phyloP scores from a whole-genome alignment of 2,329 filamentous ascomycete genomes.

The Lachnellula cervina region DNA sequence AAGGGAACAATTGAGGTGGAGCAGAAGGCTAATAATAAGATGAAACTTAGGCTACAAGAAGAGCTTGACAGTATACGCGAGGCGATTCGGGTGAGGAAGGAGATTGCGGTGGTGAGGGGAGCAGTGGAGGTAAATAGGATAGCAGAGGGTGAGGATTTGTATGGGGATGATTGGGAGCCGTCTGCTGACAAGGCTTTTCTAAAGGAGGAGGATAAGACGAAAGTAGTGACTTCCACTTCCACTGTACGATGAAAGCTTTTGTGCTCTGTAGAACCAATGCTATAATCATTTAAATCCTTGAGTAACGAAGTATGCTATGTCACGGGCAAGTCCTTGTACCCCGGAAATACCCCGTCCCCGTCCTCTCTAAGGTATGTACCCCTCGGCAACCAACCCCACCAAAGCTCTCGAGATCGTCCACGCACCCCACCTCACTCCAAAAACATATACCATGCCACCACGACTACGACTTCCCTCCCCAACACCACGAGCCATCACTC shows the following conservation, averaged over 20 bases:
- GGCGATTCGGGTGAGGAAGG: constrained; percentile 14
- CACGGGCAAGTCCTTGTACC: too few relatives aligned
- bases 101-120: constrained; percentile 17
- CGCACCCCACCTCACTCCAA: background rate
- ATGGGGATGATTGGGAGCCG: constrained; percentile 14
- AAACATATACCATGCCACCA: background rate
- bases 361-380: too few relatives aligned
- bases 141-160: constrained; percentile 16
- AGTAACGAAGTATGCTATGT: too few relatives aligned
- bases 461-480: too few relatives aligned
- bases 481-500: too few relatives aligned
- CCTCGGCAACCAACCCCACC: too few relatives aligned
- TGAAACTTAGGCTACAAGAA: constrained; percentile 10
- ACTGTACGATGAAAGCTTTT: background rate
- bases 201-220: background rate
- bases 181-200: constrained; percentile 5
- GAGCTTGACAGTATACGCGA: constrained; percentile 13
- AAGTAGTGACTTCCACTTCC: background rate
- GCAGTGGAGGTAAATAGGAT: constrained; percentile 13
- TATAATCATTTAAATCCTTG: too few relatives aligned
- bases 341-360: too few relatives aligned
- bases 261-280: too few relatives aligned
- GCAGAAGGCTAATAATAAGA: constrained; percentile 9
- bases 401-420: background rate
- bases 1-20: background rate